phyloP scores from a whole-genome alignment of 768 basidiomycete genomes.

The Mycena leptocephala region DNA sequence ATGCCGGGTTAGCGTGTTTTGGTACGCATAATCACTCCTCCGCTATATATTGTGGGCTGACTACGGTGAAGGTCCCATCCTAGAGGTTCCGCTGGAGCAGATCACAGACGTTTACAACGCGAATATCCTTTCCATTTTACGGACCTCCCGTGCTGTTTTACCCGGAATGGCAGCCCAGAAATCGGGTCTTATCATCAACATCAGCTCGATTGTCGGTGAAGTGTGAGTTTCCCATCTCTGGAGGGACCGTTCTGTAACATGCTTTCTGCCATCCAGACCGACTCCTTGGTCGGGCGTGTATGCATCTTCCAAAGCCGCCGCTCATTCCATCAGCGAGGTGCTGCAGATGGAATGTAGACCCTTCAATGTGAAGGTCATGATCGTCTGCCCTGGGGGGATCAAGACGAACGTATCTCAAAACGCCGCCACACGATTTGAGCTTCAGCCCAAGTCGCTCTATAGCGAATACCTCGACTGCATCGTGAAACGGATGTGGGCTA shows the following conservation, averaged over 20 bases:
- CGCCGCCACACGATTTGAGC: background rate
- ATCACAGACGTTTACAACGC: constrained; percentile 3
- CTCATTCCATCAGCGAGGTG: no score
- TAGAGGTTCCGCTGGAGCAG: background rate
- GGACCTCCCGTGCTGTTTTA: background rate
- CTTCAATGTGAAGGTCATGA: constrained; percentile 8
- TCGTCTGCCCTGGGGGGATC: no score
- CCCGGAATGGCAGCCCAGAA: constrained; percentile 1
- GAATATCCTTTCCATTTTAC: constrained; percentile 7
- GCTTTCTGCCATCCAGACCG: background rate
- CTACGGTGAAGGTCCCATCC: constrained; percentile 10
- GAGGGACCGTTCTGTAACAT: background rate
- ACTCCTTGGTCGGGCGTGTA: constrained; percentile 19
- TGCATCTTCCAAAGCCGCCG: no score
- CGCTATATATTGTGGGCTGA: no score
- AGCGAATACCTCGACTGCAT: background rate
- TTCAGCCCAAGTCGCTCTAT: background rate
- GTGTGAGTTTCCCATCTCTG: background rate
- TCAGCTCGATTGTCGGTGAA: constrained; percentile 16
- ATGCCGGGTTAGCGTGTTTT: constrained; percentile 12
- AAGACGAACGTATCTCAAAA: constrained; percentile 12
- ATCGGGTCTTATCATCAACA: constrained; percentile 12
- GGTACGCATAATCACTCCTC: no score
- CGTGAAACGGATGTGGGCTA: constrained; percentile 7
- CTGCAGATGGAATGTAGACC: constrained; percentile 21